Conservation (phyloP, 2,329 filamentous ascomycete genomes). For the Tolypocladium paradoxum region DNA sequence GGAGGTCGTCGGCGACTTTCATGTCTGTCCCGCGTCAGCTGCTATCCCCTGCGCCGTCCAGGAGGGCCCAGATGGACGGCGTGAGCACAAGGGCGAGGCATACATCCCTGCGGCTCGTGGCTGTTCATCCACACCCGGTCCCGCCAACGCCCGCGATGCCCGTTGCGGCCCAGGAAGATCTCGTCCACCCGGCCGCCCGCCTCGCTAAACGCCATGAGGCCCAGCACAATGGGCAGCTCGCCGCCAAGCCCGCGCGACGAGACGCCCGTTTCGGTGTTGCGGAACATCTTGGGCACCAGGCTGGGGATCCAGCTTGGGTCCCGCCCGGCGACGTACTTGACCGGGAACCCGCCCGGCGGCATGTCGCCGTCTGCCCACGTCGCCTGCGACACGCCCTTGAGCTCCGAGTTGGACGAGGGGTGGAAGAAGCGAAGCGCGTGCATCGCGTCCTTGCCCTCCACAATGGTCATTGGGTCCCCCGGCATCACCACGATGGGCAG, state of each 20-base stretch:
- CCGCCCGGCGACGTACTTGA: constrained; percentile 19
- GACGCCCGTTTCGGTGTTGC: constrained; percentile 3
- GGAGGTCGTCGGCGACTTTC: constrained; percentile 11
- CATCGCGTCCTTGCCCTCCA: constrained; percentile 10
- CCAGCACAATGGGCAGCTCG: constrained; percentile 26
- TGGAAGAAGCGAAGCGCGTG: constrained; percentile 18
- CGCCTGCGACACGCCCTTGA: constrained; percentile 17
- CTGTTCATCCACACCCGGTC: constrained; percentile 12
- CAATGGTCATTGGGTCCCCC: constrained; percentile 7
- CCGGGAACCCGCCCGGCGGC: constrained; percentile 3
- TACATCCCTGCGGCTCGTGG: constrained; percentile 14
- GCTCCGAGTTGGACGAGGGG: neutral
- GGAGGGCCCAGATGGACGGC: neutral
- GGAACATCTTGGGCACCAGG: constrained; percentile 22
- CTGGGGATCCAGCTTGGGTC: constrained; percentile 26
- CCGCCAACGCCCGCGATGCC: constrained; percentile 13
- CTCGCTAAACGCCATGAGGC: constrained; percentile 26
- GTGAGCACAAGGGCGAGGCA: constrained; percentile 4
- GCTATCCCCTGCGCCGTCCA: neutral
- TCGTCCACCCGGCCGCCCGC: constrained; percentile 5
- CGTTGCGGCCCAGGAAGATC: constrained; percentile 13
- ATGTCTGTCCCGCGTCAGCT: constrained; percentile 10
- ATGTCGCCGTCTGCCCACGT: constrained; percentile 10
- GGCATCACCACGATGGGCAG: constrained; percentile 23
- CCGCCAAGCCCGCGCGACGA: constrained; percentile 24